These are phyloP conservation scores for Fagopyrum tataricum DNA, from an alignment of 148 eudicot genomes.

Conservation along the genomic window DNA sequence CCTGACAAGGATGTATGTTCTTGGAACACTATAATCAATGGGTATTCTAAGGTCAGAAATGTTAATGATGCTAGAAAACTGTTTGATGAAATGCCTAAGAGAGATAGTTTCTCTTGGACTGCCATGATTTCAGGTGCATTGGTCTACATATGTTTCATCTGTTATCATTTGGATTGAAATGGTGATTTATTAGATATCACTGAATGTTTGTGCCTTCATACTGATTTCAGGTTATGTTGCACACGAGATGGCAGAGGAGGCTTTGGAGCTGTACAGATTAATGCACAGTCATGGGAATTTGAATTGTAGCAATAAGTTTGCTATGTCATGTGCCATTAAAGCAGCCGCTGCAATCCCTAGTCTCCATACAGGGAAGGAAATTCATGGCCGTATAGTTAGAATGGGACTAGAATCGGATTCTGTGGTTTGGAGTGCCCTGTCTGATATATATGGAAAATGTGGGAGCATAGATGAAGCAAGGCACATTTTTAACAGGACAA, in stretches of 20 bases:
- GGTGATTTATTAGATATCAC: neutral
- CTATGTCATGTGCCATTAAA: conserved; percentile 45
- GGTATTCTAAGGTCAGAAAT: conserved; percentile 31
- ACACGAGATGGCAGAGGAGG: conserved; percentile 33
- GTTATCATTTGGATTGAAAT: neutral
- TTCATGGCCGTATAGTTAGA: conserved; percentile 50
- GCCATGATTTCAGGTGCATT: conserved; percentile 45
- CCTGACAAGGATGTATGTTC: conserved; percentile 36
- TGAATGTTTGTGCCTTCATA: neutral
- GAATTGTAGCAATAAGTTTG: conserved; percentile 32
- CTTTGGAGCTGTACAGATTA: conserved; percentile 39
- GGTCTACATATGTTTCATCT: neutral
- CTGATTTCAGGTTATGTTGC: conserved; percentile 38
- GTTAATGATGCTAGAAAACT: conserved; percentile 25
- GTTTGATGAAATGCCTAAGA: conserved; percentile 47
- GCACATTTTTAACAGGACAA: conserved; percentile 37
- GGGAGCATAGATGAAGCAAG: conserved; percentile 48
- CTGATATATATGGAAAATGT: conserved; percentile 58
- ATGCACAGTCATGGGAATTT: conserved; percentile 31
- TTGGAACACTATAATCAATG: conserved; percentile 49
- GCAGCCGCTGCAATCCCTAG: conserved; percentile 37
- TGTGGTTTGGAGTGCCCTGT: conserved; percentile 54
- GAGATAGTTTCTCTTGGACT: conserved; percentile 57
- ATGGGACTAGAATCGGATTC: conserved; percentile 46
- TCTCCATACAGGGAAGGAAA: conserved; percentile 42